Evolutionary conservation across 2,329 filamentous ascomycete species (phyloP), one percentile per base, ranked within the genome.

Genomic region (Penicillium vulpinum): DNA sequence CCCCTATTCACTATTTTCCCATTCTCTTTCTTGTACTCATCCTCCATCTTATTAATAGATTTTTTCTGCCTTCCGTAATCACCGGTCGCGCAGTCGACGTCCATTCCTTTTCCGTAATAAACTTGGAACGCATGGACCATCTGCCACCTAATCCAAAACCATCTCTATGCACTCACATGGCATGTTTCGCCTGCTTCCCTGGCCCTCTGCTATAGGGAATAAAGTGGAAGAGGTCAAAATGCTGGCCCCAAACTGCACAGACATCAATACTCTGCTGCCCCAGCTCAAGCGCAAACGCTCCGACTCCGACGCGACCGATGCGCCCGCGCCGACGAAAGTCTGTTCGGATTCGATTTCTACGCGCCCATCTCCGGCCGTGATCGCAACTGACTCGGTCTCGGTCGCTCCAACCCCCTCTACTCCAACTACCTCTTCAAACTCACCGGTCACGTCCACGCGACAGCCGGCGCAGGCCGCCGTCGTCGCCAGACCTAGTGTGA

Each of bases 201-300:
- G 77, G 78, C 75, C 73, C 65, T 74, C 75, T 64, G 65, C 70
- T 59, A 69, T 77, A 62, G 75, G 73, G 65, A 75, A 79, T 67
- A 79, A 77, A 70, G 71, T 76, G 59, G 73, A 77, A 63, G 74
- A 79, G 63, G 69, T 75, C 67, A 78, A 76, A 64, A 74, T 75
- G 73, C 67, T 79, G 45, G 65, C 73, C 39, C 66, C 73, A 54
- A 71, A 71, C 54, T 73, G 70, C 60, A 62, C 69, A 7, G 47
- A 15, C 35, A 65, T 74, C 56, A 70, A 66, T 47, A 58, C 54
- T 48, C 61, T 73, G 38, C 59, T 71, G 31, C 79, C 77, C 62
- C 80, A 80, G 65, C 73, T 85, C 67, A 87, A 87, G 78, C 81
- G 85, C 60, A 86, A 86, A 72, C 77, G 80, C 54, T 78, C 79